Evolutionary conservation across 2,329 filamentous ascomycete species (phyloP).

Genomic region (Cytospora paraplurivora): DNA sequence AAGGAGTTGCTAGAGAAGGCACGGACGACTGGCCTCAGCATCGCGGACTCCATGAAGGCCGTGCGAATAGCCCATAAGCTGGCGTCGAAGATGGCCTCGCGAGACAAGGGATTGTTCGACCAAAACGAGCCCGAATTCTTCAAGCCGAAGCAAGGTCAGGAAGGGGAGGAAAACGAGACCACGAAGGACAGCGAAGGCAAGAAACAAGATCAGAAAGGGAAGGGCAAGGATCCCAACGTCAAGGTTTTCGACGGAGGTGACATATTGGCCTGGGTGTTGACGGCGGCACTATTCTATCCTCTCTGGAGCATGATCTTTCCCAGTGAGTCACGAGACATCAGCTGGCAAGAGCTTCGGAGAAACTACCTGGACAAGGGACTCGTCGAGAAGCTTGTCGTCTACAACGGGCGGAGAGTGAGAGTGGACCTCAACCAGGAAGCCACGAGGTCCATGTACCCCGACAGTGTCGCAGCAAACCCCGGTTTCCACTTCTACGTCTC

Average conservation of each 20-base stretch:
- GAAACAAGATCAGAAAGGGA: constrained; percentile 40
- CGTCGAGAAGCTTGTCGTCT: constrained; percentile 87
- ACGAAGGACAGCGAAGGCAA: constrained; percentile 37
- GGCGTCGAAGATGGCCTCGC: constrained; percentile 45
- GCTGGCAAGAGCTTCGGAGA: constrained; percentile 93
- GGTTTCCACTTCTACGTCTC: constrained; percentile 90
- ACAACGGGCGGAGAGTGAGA: constrained; percentile 66
- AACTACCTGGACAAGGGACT: constrained; percentile 96
- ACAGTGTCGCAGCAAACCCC: constrained; percentile 67
- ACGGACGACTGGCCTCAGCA: constrained; percentile 50
- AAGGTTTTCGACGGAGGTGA: constrained; percentile 43
- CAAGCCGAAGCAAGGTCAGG: constrained; percentile 27
- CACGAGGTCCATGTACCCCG: constrained; percentile 71
- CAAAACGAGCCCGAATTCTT: constrained; percentile 34
- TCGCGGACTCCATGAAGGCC: constrained; percentile 60
- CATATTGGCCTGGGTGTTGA: constrained; percentile 53
- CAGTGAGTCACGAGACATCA: constrained; percentile 70
- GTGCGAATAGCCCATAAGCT: constrained; percentile 58
- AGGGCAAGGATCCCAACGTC: constrained; percentile 28
- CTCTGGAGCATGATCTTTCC: constrained; percentile 47
- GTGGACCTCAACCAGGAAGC: constrained; percentile 80
- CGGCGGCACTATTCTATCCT: constrained; percentile 49
- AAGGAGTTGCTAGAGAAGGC: constrained; percentile 59
- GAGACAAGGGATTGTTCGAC: constrained; percentile 30
- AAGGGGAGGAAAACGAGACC: constrained; percentile 25